Conservation (phyloP, 176 grass and related monocot genomes). For the Areca catechu region DNA sequence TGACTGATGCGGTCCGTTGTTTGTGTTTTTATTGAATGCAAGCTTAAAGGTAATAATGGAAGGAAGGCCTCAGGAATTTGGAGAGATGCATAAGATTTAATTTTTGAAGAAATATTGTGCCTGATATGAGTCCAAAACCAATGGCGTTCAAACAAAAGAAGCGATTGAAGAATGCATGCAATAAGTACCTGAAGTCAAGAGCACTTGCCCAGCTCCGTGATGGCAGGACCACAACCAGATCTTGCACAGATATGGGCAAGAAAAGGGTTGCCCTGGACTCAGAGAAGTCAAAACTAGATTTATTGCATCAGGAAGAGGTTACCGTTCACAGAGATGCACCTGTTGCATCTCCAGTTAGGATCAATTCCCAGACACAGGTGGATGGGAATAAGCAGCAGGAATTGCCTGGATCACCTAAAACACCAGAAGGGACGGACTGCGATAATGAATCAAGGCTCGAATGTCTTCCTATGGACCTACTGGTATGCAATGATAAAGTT, state of each 20-base stretch:
- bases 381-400: conserved; percentile 21
- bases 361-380: not conserved
- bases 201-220: conserved; percentile 60
- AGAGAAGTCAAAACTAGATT: conserved; percentile 37
- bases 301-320: conserved; percentile 3
- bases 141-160: conserved; percentile 54
- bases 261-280: conserved; percentile 63
- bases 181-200: conserved; percentile 68
- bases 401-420: conserved; percentile 48
- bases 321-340: not conserved
- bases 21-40: too few species aligned
- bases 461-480: conserved; percentile 74
- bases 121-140: conserved; percentile 36
- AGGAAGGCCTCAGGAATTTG: too few species aligned
- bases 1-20: too few species aligned
- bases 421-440: conserved; percentile 37
- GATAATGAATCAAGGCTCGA: conserved; percentile 60
- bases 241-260: conserved; percentile 51
- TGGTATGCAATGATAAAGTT: conserved; percentile 34
- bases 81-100: too few species aligned
- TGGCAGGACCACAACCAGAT: conserved; percentile 53
- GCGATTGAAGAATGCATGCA: conserved; percentile 46
- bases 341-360: conserved; percentile 1
- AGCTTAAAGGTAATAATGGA: too few species aligned
- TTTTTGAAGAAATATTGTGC: not conserved